Evolutionary conservation across 768 basidiomycete species (phyloP).

Genomic region (Rhodosporidiobolus odoratus): DNA sequence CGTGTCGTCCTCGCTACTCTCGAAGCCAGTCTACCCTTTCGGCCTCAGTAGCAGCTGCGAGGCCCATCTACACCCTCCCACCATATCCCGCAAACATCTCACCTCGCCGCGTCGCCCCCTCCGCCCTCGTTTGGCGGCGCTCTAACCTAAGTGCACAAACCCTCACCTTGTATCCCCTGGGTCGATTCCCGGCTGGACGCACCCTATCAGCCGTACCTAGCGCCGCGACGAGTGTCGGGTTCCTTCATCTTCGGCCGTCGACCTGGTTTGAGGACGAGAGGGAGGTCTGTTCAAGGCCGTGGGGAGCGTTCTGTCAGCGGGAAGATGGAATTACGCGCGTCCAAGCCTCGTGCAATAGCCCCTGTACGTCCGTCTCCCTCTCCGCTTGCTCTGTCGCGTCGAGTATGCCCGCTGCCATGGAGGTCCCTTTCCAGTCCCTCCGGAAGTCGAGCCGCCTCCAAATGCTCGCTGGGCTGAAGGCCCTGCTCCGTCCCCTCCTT

Average conservation of each 20-base stretch:
- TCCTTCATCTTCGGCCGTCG: background rate
- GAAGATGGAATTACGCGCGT: background rate
- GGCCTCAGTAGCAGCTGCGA: background rate
- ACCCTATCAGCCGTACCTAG: too few species aligned
- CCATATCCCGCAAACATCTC: slow-evolving; percentile 5
- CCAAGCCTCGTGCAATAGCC: background rate
- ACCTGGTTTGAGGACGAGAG: background rate
- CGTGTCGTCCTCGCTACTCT: background rate
- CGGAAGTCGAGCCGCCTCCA: background rate
- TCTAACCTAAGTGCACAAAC: slow-evolving; percentile 4
- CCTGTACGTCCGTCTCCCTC: background rate
- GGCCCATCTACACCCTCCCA: background rate
- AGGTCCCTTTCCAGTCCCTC: background rate
- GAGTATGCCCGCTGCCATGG: background rate
- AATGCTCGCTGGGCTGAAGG: background rate
- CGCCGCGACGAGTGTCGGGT: too few species aligned
- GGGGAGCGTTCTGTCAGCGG: background rate
- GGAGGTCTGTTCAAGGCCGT: background rate
- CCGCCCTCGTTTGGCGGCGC: background rate
- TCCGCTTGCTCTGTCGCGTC: background rate
- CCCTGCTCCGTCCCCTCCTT: background rate
- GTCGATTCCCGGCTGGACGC: background rate
- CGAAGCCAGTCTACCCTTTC: background rate
- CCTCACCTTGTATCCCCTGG: background rate
- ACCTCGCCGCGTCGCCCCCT: slow-evolving; percentile 17